Evolutionary conservation across 441 rosid species (phyloP), one percentile per base, ranked within the genome.

Genomic region (Populus hybrid): DNA sequence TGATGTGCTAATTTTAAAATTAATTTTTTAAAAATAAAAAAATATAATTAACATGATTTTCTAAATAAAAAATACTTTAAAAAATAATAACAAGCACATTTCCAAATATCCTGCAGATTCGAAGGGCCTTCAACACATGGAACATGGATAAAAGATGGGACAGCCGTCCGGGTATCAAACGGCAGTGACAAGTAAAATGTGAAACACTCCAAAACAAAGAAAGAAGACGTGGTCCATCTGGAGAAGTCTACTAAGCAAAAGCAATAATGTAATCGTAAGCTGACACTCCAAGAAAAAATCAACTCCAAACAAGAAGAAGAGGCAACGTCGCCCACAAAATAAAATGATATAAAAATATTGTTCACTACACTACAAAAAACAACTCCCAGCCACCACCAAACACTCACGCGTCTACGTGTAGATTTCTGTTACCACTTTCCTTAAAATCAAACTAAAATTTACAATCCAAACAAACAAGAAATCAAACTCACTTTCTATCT

Each of bases 391-490:
- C 79, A 73, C 86, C 86, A 81, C 86, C 79, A 67, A 67, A 77
- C 73, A 28, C 76, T 74, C 18, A 46, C 77, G 32, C 82, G 59
- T 76, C 85, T 42, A 88, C 95, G 95, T 91, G 93, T 88, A 67
- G 86, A 73, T 46, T 50, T 78, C 82, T 73, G 54, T 16, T 10
- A 73, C 93, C 91, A 77, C 91, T 84, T 85, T 82, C 30, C 30
- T 34, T 46, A 36, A 30, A 71, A 74, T 26, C 59, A 57, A 18
- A 8, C 24, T 9, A 46, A 35, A n/a, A 21, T 24, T 16, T 32
- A 14, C 6, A 23, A 21, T 1, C 30, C 26, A 24, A 16, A 23
- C 20, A 59, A 38, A 74, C 6, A 28, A 21, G 61, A 4, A 12
- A 5, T 1, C 36, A 38, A 28, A n/a, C 38, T 16, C 20, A 18